Evolutionary conservation across 139 green algal species (phyloP).

Genomic region (Chlamydomonas incerta): DNA sequence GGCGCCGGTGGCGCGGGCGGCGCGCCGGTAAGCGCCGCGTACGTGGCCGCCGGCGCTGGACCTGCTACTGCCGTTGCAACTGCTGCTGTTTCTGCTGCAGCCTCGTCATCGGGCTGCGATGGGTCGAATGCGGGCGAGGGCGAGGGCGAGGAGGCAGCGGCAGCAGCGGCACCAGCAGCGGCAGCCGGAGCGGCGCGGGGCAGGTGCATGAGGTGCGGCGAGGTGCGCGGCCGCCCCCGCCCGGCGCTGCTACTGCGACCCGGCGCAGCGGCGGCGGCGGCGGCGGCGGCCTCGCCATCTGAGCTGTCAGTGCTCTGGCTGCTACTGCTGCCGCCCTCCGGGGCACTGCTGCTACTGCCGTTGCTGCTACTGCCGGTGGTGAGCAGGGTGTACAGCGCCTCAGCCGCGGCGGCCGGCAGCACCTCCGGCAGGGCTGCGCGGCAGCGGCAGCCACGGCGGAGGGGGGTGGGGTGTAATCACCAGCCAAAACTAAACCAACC

Average conservation of each 20-base stretch:
- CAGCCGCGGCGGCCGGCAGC: conserved; percentile 4
- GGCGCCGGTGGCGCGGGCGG: not conserved
- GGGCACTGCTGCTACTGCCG: not conserved
- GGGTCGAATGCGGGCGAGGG: too few species aligned
- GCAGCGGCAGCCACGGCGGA: not conserved
- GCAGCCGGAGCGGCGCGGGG: too few species aligned
- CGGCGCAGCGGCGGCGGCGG: too few species aligned
- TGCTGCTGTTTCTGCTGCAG: not conserved
- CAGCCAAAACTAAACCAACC: too few species aligned
- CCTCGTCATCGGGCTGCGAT: too few species aligned
- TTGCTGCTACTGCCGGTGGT: not conserved
- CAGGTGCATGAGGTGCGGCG: not conserved
- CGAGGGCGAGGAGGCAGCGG: not conserved
- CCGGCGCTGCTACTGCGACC: too few species aligned
- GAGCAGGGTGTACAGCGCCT: not conserved
- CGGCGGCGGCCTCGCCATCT: too few species aligned
- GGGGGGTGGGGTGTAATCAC: too few species aligned
- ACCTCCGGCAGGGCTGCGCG: conserved; percentile 14
- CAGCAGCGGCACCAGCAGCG: too few species aligned
- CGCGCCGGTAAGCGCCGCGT: not conserved
- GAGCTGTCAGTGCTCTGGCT: too few species aligned
- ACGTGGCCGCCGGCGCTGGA: not conserved
- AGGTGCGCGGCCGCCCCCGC: not conserved
- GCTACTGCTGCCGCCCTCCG: too few species aligned
- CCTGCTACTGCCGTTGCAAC: not conserved